Evolutionary conservation across 2,329 filamentous ascomycete genomes (phyloP).

Genomic region (Xylaria sp.): DNA sequence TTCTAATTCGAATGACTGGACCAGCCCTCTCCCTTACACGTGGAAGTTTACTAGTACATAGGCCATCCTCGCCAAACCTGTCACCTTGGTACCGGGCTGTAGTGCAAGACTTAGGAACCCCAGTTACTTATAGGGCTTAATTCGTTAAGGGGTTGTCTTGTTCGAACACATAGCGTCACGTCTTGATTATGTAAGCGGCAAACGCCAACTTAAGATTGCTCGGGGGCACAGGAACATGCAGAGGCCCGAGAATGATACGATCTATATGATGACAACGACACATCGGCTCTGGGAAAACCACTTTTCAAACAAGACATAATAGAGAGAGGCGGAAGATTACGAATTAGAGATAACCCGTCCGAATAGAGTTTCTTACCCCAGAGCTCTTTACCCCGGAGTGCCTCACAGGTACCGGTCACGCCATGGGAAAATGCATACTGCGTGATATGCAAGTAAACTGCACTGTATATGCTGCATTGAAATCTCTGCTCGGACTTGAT

Average conservation of each 20-base stretch:
- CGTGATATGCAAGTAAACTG: conserved; percentile 8
- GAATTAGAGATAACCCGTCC: neutral
- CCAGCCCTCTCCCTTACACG: conserved; percentile 41
- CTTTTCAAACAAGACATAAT: neutral
- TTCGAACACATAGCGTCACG: neutral
- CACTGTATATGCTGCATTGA: neutral
- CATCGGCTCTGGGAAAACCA: neutral
- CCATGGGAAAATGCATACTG: neutral
- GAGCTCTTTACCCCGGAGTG: neutral
- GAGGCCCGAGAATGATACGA: conserved; percentile 13
- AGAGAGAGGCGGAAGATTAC: neutral
- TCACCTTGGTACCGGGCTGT: neutral
- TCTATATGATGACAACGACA: neutral
- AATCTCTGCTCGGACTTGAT: neutral
- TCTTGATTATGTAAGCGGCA: neutral
- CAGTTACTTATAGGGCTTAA: neutral
- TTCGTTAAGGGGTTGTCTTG: neutral
- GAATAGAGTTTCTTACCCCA: neutral
- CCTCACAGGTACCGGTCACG: neutral
- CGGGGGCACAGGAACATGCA: conserved; percentile 25
- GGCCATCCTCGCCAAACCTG: neutral
- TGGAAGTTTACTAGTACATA: conserved; percentile 28
- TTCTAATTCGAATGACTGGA: conserved; percentile 46
- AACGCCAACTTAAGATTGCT: conserved; percentile 25
- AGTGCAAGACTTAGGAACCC: neutral